phyloP scores from a whole-genome alignment of 2,329 filamentous ascomycete species.

The Chalara sp. region DNA sequence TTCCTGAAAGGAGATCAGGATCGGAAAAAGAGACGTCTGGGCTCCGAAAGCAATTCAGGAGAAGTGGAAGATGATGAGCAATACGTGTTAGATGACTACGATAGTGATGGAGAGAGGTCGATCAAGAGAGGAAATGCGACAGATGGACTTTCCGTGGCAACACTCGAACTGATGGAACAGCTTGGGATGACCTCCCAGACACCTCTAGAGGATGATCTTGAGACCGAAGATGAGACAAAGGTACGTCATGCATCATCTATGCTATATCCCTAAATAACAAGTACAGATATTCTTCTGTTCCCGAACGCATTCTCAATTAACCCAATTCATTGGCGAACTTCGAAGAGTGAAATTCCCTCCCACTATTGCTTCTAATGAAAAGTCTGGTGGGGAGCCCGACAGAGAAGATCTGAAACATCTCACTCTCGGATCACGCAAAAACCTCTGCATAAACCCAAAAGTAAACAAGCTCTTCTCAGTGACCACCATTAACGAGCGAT shows the following conservation, averaged over 20 bases:
- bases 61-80: slow-evolving; percentile 41
- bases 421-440: slow-evolving; percentile 63
- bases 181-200: slow-evolving; percentile 31
- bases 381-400: slow-evolving; percentile 19
- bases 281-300: slow-evolving; percentile 61
- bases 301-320: slow-evolving; percentile 65
- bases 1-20: slow-evolving; percentile 36
- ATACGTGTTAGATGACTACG: slow-evolving; percentile 62
- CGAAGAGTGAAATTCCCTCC: slow-evolving; percentile 57
- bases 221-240: slow-evolving; percentile 50
- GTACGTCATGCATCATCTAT: slow-evolving; percentile 12
- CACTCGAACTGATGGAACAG: slow-evolving; percentile 55
- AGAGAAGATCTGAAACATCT: slow-evolving; percentile 59
- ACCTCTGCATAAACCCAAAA: slow-evolving; percentile 77
- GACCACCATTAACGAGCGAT: slow-evolving; percentile 88
- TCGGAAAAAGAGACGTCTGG: slow-evolving; percentile 39
- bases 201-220: slow-evolving; percentile 37
- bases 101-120: slow-evolving; percentile 50
- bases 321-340: slow-evolving; percentile 63
- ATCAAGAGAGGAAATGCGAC: slow-evolving; percentile 23
- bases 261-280: neutral
- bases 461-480: slow-evolving; percentile 64
- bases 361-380: slow-evolving; percentile 38
- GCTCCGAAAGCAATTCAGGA: slow-evolving; percentile 9
- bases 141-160: slow-evolving; percentile 50